Percentiles rank a stretch among this genome's conserved stretches.
Evolutionary conservation across 768 basidiomycete genomes (phyloP).

Genomic region (Krasilnikovozyma curviuscula): DNA sequence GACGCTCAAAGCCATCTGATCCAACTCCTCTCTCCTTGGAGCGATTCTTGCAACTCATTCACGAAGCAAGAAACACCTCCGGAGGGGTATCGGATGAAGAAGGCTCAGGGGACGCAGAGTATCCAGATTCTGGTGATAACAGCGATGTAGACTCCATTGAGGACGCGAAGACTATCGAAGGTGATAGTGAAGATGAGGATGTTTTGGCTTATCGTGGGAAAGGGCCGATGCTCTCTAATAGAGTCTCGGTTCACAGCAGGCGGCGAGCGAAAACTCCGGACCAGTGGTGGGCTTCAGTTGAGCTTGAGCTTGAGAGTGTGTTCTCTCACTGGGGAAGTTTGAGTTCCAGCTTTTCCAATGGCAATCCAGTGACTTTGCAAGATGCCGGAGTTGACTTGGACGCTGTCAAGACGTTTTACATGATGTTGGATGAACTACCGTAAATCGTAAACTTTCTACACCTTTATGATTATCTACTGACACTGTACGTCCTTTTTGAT

Average conservation of each 20-base stretch:
- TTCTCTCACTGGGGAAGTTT: neutral
- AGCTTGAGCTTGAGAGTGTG: neutral
- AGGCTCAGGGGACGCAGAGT: neutral
- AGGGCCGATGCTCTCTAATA: neutral
- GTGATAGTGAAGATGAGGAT: conserved; percentile 7
- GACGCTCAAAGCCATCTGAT: conserved; percentile 1
- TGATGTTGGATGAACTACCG: neutral
- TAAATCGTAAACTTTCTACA: no score
- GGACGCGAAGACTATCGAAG: conserved; percentile 8
- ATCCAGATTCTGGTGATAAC: neutral
- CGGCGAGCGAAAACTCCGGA: neutral
- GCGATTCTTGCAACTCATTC: neutral
- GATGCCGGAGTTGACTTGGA: conserved; percentile 4
- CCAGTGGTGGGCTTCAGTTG: conserved; percentile 1
- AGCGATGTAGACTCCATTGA: neutral
- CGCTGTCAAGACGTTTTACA: conserved; percentile 4
- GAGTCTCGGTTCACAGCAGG: neutral
- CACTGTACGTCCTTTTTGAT: no score
- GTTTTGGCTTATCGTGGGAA: neutral
- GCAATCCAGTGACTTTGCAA: neutral
- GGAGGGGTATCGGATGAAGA: neutral
- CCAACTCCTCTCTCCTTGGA: conserved; percentile 3
- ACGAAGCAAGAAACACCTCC: no score
- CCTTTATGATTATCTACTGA: no score
- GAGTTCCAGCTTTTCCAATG: neutral